Evolutionary conservation across 495 filamentous ascomycete species (phyloP), one percentile per base, ranked within the genome.

Genomic region (Penicillium cataractarum): DNA sequence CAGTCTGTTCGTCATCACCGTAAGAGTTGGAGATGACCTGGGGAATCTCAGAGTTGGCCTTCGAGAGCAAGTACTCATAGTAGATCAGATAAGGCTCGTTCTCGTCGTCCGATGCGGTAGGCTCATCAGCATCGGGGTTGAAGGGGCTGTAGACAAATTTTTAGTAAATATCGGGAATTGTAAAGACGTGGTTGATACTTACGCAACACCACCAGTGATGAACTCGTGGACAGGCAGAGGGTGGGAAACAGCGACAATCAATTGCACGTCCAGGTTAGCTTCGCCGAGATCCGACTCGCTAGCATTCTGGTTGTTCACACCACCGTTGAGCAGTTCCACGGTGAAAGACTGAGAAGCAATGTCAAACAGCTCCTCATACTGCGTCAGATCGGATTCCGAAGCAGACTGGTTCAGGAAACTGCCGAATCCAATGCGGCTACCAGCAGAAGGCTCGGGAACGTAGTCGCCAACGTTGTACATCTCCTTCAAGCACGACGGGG

Each of bases 41-140:
- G 4, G 90, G 90, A 33, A 92, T 80, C 48, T 84, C 75, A 35
- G 69, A 62, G 55, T 81, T 76, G 70, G 86, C 86, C 21, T 85
- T 44, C 9, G 71, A 70, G 35, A 84, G 74, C 17, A 88, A 72
- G 65, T 87, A 88, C 32, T 83, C 79, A 42, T 90, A 83, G 62
- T 84, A 90, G 15, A 83, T 75, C 24, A 90, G 71, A 65, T 89
- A 92, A 0, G 89, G 89, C 78, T 91, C 88, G 70, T 90, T 90
- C 53, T 74, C 71, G 62, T 83, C 68, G 46, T 79, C 56, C 4
- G 74, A 55, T 44, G 69, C 55, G 39, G 75, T 75, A 2, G 86
- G 84, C 60, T 86, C 73, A 61, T 86, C 83, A 5, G 83, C 73
- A 64, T 89, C 84, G 10, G 88, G 86, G 22, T 84, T 73, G 56